phyloP scores from a whole-genome alignment of 2,329 filamentous ascomycete genomes.

The Aureobasidium zeae region DNA sequence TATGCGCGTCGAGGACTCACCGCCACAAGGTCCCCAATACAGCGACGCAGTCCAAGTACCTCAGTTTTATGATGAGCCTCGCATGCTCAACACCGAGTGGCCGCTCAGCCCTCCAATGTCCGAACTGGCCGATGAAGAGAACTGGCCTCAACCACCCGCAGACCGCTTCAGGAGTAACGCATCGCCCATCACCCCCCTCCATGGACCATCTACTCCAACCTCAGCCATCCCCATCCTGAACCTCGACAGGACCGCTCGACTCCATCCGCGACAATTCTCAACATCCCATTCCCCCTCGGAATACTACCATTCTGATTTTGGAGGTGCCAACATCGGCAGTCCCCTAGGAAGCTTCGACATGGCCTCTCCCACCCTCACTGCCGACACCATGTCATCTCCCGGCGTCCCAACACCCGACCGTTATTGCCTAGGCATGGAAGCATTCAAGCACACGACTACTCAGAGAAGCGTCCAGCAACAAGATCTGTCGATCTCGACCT shows the following conservation, averaged over 20 bases:
- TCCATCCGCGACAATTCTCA: too few relatives aligned
- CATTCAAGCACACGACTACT: background rate
- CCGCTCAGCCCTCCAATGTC: conserved; percentile 3
- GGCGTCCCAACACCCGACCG: conserved; percentile 4
- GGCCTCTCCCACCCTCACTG: conserved; percentile 27
- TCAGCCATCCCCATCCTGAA: background rate
- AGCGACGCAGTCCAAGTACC: too few relatives aligned
- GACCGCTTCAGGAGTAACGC: background rate
- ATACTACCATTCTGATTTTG: conserved; percentile 5
- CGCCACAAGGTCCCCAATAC: conserved; percentile 2
- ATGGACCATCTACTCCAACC: conserved; percentile 1
- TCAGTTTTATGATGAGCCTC: conserved; percentile 5
- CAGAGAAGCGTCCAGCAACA: background rate
- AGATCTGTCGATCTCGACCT: background rate
- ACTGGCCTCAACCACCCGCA: conserved; percentile 1
- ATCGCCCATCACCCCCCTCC: background rate
- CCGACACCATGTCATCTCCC: conserved; percentile 21
- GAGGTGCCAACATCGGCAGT: background rate
- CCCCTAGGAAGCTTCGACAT: conserved; percentile 19
- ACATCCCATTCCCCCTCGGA: background rate
- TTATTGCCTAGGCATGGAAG: background rate
- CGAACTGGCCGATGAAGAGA: conserved; percentile 1
- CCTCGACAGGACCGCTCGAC: too few relatives aligned
- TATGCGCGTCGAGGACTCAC: background rate
- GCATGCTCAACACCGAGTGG: background rate